Evolutionary conservation across 2,329 filamentous ascomycete genomes (phyloP).

Genomic region (Bretziella fagacearum): DNA sequence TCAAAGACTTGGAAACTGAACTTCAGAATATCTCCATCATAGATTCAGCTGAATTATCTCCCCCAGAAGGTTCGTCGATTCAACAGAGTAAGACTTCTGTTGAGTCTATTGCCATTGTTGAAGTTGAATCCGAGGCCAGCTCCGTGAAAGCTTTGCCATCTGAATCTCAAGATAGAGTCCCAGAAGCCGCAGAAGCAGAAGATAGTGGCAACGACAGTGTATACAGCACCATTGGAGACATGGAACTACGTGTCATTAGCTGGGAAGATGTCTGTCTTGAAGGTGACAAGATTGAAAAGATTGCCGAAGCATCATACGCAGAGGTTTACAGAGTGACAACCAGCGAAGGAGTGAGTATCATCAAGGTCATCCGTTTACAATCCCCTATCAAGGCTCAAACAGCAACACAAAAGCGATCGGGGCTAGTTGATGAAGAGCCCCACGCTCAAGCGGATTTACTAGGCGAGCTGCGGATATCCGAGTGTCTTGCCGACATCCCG

Average conservation of each 20-base stretch:
- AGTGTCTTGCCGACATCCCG: slow-evolving; percentile 45
- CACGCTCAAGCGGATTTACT: slow-evolving; percentile 36
- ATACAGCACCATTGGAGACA: slow-evolving; percentile 12
- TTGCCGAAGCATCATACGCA: slow-evolving; percentile 49
- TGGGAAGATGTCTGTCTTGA: slow-evolving; percentile 42
- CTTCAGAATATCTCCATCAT: slow-evolving; percentile 6
- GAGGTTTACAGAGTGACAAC: slow-evolving; percentile 49
- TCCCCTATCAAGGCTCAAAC: slow-evolving; percentile 42
- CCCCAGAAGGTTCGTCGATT: slow-evolving; percentile 2
- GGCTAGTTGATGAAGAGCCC: slow-evolving; percentile 41
- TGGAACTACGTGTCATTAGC: slow-evolving; percentile 27
- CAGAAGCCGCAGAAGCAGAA: not conserved
- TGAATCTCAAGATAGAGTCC: not conserved
- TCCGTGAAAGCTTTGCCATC: too few relatives aligned
- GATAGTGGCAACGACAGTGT: slow-evolving; percentile 8
- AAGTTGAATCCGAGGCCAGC: not conserved
- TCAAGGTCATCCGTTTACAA: slow-evolving; percentile 44
- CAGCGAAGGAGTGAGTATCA: slow-evolving; percentile 42
- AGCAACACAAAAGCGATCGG: slow-evolving; percentile 35
- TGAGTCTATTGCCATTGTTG: not conserved
- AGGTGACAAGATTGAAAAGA: slow-evolving; percentile 40
- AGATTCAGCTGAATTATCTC: slow-evolving; percentile 1
- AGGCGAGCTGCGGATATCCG: slow-evolving; percentile 45
- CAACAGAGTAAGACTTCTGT: not conserved
- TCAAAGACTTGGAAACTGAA: not conserved